Conservation (phyloP, 2,329 filamentous ascomycete genomes). For the Colletotrichum sp. region DNA sequence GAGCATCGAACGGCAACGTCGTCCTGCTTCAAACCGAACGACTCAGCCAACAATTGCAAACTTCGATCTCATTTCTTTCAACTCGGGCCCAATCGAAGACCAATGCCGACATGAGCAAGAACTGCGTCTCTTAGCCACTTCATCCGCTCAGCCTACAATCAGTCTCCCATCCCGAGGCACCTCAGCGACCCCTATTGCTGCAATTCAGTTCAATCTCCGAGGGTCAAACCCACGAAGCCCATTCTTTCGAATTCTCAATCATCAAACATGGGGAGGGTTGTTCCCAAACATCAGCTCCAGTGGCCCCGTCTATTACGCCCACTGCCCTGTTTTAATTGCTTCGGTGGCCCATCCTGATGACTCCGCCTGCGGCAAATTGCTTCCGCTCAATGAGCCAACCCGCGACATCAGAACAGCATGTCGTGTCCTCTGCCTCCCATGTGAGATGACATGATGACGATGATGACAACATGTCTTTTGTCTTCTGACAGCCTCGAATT, state of each 20-base stretch:
- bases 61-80: neutral
- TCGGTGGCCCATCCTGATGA: neutral
- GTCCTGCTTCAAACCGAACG: neutral
- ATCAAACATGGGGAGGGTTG: neutral
- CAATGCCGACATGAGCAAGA: neutral
- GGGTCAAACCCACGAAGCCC: neutral
- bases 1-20: neutral
- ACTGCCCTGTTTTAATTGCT: neutral
- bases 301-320: neutral
- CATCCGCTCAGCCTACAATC: neutral
- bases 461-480: neutral
- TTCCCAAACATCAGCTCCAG: neutral
- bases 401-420: neutral
- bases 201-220: neutral
- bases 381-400: neutral
- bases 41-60: neutral
- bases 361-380: neutral
- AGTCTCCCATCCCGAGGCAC: neutral
- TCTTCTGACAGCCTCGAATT: neutral
- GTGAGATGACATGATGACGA: neutral
- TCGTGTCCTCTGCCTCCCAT: neutral
- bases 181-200: neutral
- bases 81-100: neutral
- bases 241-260: neutral
- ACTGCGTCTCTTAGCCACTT: neutral